Evolutionary conservation across 805 yeast species (phyloP), one percentile per base, ranked within the genome.

Genomic region (Limtongia smithiae): DNA sequence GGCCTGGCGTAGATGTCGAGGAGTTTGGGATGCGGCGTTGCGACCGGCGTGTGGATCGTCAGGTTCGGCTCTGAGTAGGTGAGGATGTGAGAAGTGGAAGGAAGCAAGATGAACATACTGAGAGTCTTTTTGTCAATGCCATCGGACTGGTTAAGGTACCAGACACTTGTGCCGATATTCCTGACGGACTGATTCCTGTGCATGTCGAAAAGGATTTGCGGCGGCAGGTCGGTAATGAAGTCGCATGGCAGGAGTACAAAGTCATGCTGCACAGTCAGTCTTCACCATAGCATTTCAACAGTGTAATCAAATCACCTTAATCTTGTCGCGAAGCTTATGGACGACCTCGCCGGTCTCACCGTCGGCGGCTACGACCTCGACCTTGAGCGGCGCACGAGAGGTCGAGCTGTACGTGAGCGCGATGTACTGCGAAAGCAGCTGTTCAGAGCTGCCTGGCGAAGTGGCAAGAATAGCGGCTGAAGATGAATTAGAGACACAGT

Each of bases 181-280:
- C 72, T 69, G 35, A 78, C 83, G 20, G 77, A 79, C 60, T 82
- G 80, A 57, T 82, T 82, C 61, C 96, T 74, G 65, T 82, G 90
- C 43, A 83, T 85, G 62, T 91, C 95, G 38, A 89, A 80, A 28
- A 93, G 74, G 17, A 83, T 83, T 61, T 86, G 91, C 9, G 97
- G 96, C 3, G 96, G 95, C 33, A 91, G 72, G 64, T 90, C 91
- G 1, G 97, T 89, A 46, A 94, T 74, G 64, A 93, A 86, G 66
- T 94, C 98, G 70, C 97, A 91, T 6, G 97, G 97, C 47, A 93
- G 69, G 28, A 93, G 67, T n/a, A 89, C 86, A 62, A 88, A 82
- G 63, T 82, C 82, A 30, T 73, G 44, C 58, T 59, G 42, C 57
- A 51, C 15, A 25, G 7, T 25, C 15, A 21, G 36, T 17, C 18